Evolutionary conservation across 1,284 basidiomycete genomes (phyloP), one percentile per base, ranked within the genome.

Genomic region (Sanguinoderma infundibulare): DNA sequence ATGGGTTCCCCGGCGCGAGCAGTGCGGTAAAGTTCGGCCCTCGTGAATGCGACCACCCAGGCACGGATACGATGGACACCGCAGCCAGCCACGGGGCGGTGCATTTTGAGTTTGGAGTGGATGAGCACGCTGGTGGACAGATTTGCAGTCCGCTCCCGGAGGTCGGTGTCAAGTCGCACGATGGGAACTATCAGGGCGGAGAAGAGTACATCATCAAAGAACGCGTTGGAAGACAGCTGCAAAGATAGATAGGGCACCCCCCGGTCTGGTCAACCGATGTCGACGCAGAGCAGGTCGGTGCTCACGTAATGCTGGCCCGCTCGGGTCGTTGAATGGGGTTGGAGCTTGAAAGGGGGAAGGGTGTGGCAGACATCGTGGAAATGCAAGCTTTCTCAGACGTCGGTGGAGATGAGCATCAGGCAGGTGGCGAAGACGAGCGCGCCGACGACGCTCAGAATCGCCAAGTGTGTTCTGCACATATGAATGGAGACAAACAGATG

Each of bases 351-450:
- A 51, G 50, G 12, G 10, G 10, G 36, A 20, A 12, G 28, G 28
- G 22, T 35, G 26, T 26, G 8, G 42, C 51, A 24, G 8, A 34
- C n/a, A 34, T n/a, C 47, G 47, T 32, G 32, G 30, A 50, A 50
- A 50, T 32, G 40, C 30, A 28, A 47, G 8, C 51, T 8, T 34
- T 14, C 20, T 66, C 60, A 66, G 34, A 60, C 57, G 42, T 70
- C 64, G 58, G 60, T 65, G 32, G 64, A 61, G 36, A 70, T 66
- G 46, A 70, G 61, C 61, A 67, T 67, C 46, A 71, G 36, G 56
- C 69, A 71, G 14, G 68, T 68, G 44, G 65, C 66, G 55, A 69
- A 69, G 51, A 71, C 68, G 64, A 68, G 59, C 36, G 68, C 36
- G 2, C 67, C 68, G 38, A 71, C 61, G 8, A 64, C 34, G 53